A percentile compares a stretch with the other conserved stretches of the same genome.
phyloP scores from a whole-genome alignment of 192 early-diverging fungal species.

The Rhizoclosmatium globosum region DNA sequence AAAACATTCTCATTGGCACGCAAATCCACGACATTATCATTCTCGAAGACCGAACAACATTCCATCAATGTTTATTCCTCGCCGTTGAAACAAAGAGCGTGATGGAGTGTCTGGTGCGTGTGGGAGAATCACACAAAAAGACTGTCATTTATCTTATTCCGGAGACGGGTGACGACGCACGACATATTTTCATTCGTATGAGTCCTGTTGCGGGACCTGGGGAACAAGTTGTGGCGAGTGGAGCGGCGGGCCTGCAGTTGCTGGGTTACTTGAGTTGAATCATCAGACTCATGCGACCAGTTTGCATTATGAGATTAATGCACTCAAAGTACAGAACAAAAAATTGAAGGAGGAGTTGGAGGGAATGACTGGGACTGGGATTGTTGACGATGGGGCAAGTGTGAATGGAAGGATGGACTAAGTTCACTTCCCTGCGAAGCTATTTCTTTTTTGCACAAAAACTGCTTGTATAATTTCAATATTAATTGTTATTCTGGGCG shows the following conservation, averaged over 20 bases:
- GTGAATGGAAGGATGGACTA: neutral
- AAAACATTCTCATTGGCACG: conserved; percentile 2
- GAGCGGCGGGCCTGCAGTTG: neutral
- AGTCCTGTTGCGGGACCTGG: neutral
- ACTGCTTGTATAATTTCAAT: too few relatives aligned
- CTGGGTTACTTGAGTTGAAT: conserved; percentile 34
- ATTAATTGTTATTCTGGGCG: too few relatives aligned
- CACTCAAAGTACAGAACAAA: conserved; percentile 63
- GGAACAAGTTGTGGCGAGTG: neutral
- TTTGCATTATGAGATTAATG: conserved; percentile 74
- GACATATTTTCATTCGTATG: conserved; percentile 33
- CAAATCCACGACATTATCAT: conserved; percentile 17
- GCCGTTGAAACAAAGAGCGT: conserved; percentile 14
- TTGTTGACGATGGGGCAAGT: neutral
- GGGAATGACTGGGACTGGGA: neutral
- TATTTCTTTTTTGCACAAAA: too few relatives aligned
- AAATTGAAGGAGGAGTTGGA: conserved; percentile 57
- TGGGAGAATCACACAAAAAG: conserved; percentile 4
- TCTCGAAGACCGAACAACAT: conserved; percentile 9
- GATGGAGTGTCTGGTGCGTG: conserved; percentile 12
- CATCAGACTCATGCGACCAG: conserved; percentile 52
- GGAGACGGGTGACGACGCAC: conserved; percentile 1
- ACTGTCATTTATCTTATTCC: conserved; percentile 2
- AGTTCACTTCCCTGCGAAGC: too few relatives aligned
- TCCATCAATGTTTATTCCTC: conserved; percentile 6